Evolutionary conservation across 2,329 filamentous ascomycete species (phyloP).

Genomic region (Cadophora sp.): DNA sequence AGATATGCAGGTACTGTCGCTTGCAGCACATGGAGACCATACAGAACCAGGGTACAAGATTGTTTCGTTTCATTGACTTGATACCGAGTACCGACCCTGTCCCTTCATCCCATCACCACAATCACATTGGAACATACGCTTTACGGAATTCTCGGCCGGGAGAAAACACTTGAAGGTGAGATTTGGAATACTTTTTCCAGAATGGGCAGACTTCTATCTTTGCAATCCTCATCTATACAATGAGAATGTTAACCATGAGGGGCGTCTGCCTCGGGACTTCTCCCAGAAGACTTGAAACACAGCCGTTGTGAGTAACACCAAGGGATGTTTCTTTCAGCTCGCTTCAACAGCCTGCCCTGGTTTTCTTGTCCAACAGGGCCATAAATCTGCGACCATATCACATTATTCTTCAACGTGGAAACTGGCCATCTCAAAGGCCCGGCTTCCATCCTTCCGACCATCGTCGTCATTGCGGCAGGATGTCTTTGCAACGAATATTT

Average conservation of each 20-base stretch:
- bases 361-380: conserved; percentile 3
- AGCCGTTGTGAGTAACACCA: background rate
- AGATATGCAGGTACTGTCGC: conserved; percentile 11
- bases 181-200: background rate
- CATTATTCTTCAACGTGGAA: background rate
- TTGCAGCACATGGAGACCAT: conserved; percentile 6
- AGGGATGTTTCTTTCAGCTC: conserved; percentile 3
- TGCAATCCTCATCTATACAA: background rate
- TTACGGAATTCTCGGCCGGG: background rate
- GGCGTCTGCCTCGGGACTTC: background rate
- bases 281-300: conserved; percentile 2
- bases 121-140: conserved; percentile 1
- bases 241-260: background rate
- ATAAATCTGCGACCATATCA: conserved; percentile 1
- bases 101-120: background rate
- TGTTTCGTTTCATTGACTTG: conserved; percentile 10
- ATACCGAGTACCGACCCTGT: conserved; percentile 9
- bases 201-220: background rate
- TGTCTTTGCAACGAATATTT: no score
- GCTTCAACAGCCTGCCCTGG: background rate
- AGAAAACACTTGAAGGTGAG: background rate
- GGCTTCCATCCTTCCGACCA: conserved; percentile 15
- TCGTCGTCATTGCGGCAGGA: background rate
- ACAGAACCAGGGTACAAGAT: background rate
- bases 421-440: background rate